These are phyloP conservation scores for Boletus sp. DNA, from an alignment of 768 basidiomycete genomes.

Conservation along the genomic window DNA sequence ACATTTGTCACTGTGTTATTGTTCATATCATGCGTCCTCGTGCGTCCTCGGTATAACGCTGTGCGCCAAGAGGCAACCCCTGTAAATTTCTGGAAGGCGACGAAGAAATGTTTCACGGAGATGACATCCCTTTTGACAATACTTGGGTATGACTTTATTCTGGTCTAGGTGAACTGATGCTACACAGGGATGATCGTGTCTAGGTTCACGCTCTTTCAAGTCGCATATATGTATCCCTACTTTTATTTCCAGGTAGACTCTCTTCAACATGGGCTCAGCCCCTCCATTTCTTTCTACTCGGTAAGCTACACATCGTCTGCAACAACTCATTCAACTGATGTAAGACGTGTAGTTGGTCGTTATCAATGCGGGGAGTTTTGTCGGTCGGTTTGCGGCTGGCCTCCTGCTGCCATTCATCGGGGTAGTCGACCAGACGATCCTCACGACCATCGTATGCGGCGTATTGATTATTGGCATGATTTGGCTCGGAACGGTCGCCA, in stretches of 20 bases:
- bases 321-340: not conserved
- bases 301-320: not conserved
- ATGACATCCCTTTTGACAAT: conserved; percentile 26
- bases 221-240: conserved; percentile 47
- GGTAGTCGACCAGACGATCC: conserved; percentile 41
- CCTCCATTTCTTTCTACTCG: conserved; percentile 51
- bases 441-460: conserved; percentile 32
- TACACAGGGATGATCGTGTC: not conserved
- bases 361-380: conserved; percentile 47
- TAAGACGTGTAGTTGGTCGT: conserved; percentile 18
- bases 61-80: not conserved
- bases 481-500: conserved; percentile 35
- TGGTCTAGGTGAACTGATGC: not conserved
- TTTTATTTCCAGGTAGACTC: conserved; percentile 62
- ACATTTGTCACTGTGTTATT: conserved; percentile 38
- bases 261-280: conserved; percentile 44
- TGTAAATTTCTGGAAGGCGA: conserved; percentile 15
- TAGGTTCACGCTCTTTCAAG: conserved; percentile 31
- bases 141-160: conserved; percentile 15
- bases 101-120: conserved; percentile 23
- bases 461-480: conserved; percentile 45
- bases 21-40: conserved; percentile 36
- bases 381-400: conserved; percentile 48
- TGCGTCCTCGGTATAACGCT: conserved; percentile 33
- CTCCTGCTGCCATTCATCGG: conserved; percentile 41